phyloP scores from a whole-genome alignment of 1,284 basidiomycete species.

The Meira nashicola region DNA sequence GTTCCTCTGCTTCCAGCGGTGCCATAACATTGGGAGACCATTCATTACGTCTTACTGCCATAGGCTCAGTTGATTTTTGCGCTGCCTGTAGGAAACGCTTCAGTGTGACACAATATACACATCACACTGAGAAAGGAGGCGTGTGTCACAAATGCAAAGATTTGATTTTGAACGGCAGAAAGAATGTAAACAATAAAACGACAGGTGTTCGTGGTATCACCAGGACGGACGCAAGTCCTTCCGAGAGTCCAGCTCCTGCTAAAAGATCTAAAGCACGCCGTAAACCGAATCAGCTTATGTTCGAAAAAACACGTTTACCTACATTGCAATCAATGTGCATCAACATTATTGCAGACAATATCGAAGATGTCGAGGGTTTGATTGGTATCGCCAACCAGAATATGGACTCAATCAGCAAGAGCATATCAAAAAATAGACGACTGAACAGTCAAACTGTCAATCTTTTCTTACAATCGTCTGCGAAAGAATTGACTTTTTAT shows the following conservation, averaged over 20 bases:
- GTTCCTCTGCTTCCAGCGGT: slow-evolving; percentile 21
- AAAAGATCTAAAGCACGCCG: slow-evolving; percentile 9
- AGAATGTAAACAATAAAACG: slow-evolving; percentile 17
- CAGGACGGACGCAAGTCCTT: slow-evolving; percentile 4
- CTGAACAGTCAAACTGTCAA: slow-evolving; percentile 70
- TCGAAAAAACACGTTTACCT: slow-evolving; percentile 2
- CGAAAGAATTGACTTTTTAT: slow-evolving; percentile 70
- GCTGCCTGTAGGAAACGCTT: slow-evolving; percentile 77
- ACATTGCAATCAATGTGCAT: slow-evolving; percentile 15
- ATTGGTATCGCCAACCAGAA: slow-evolving; percentile 69
- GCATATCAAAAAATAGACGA: slow-evolving; percentile 77
- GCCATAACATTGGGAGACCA: slow-evolving; percentile 58
- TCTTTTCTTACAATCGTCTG: slow-evolving; percentile 74
- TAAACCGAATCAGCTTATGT: not conserved
- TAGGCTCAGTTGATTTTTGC: slow-evolving; percentile 77
- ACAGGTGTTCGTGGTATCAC: not conserved
- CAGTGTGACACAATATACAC: slow-evolving; percentile 68
- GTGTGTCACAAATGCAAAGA: slow-evolving; percentile 30
- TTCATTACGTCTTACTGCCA: slow-evolving; percentile 24
- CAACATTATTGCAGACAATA: slow-evolving; percentile 70
- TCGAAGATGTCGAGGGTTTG: slow-evolving; percentile 82
- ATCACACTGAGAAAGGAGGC: slow-evolving; percentile 22
- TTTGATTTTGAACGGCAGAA: slow-evolving; percentile 14
- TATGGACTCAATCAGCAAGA: slow-evolving; percentile 54
- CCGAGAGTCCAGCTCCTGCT: slow-evolving; percentile 1